These are phyloP conservation scores for Malus hybrid DNA, from an alignment of 331 rosid species.

Conservation along the genomic window DNA sequence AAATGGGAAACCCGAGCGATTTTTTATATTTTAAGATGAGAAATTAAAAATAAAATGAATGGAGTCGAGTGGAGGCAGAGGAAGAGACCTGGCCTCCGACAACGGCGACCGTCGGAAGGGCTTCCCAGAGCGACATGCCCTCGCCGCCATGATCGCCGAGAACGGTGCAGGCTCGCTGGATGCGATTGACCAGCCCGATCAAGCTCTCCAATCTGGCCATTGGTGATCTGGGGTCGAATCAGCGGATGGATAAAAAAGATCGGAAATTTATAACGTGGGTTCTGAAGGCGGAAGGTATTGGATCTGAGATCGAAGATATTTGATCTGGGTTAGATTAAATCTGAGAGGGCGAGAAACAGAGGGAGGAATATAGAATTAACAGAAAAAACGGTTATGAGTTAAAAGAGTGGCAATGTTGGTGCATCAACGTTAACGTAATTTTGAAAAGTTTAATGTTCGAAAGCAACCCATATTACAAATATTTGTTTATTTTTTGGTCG, in stretches of 20 bases:
- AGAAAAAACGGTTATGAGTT: constrained; percentile 4
- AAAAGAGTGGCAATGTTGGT: not conserved
- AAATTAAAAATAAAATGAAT: not conserved
- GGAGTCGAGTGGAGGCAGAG: not conserved
- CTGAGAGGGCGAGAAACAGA: constrained; percentile 1
- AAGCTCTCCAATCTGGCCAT: constrained; percentile 99
- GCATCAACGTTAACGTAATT: not conserved
- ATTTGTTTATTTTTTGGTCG: too few relatives aligned
- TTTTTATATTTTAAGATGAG: not conserved
- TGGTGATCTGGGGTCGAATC: constrained; percentile 11
- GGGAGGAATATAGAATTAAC: not conserved
- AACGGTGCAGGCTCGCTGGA: constrained; percentile 96
- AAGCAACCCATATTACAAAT: not conserved
- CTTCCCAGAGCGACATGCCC: constrained; percentile 99
- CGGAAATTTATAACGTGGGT: constrained; percentile 9
- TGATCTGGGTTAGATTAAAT: constrained; percentile 23
- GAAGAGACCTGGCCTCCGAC: constrained; percentile 99
- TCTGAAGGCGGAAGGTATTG: not conserved
- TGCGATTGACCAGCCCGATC: constrained; percentile 97
- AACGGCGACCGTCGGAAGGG: constrained; percentile 98
- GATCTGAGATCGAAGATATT: not conserved
- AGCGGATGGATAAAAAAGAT: not conserved
- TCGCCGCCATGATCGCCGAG: constrained; percentile 97
- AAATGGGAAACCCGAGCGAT: not conserved
- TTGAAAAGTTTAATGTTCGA: not conserved